These are phyloP conservation scores for Microsporum audouinii DNA, from an alignment of 2,329 filamentous ascomycete species.

Conservation along the genomic window DNA sequence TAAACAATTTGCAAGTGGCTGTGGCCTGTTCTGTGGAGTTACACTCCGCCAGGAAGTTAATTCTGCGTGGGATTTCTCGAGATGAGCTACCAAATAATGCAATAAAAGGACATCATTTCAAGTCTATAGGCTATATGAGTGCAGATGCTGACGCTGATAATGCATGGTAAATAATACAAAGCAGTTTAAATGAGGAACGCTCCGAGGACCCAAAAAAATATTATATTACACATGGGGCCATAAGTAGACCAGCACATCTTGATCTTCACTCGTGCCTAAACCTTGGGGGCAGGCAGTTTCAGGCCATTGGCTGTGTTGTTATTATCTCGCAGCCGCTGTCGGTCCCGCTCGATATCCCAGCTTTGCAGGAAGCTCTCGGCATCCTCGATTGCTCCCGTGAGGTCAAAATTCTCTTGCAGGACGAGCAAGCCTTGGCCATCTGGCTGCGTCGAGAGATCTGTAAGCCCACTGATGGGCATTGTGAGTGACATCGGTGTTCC, in stretches of 20 bases:
- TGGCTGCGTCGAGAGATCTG: constrained; percentile 12
- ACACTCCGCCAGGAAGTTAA: background rate
- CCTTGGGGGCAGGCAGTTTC: background rate
- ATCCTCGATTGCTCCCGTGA: constrained; percentile 36
- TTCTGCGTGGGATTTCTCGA: background rate
- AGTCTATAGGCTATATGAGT: background rate
- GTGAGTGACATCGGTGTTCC: constrained; percentile 18
- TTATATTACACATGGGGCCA: background rate
- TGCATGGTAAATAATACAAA: background rate
- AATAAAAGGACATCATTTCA: background rate
- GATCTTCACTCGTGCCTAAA: background rate
- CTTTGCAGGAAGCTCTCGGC: constrained; percentile 37
- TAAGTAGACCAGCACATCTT: background rate
- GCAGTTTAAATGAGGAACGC: background rate
- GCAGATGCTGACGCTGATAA: background rate
- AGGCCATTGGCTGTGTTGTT: background rate
- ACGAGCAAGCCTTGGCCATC: constrained; percentile 24
- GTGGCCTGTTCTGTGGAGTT: background rate
- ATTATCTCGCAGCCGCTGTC: constrained; percentile 7
- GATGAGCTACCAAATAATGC: background rate
- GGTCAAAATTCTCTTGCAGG: constrained; percentile 29
- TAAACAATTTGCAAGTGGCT: background rate
- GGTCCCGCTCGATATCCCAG: constrained; percentile 32
- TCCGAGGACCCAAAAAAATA: background rate
- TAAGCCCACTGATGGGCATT: constrained; percentile 14